These are phyloP conservation scores for Aureobasidium sp. DNA, from an alignment of 2,329 filamentous ascomycete species.

Conservation along the genomic window DNA sequence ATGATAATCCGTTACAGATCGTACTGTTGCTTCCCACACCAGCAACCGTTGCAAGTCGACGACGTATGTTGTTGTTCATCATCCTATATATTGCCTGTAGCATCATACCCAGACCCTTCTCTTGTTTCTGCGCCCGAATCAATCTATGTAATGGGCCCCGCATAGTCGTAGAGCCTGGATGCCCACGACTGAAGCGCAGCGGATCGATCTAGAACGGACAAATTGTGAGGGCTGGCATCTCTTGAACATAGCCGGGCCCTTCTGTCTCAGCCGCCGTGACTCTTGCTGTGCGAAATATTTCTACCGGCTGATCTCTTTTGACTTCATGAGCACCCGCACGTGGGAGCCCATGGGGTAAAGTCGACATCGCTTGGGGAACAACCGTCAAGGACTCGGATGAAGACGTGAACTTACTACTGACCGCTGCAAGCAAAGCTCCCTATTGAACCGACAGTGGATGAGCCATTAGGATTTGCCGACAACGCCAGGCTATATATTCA, in stretches of 20 bases:
- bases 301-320: constrained; percentile 13
- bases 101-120: not conserved
- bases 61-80: not conserved
- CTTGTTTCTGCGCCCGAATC: not conserved
- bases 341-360: constrained; percentile 11
- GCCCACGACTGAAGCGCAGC: not conserved
- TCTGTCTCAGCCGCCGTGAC: not conserved
- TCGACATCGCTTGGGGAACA: not conserved
- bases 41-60: constrained; percentile 4
- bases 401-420: not conserved
- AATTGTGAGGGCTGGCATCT: not conserved
- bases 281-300: not conserved
- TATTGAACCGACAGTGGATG: not conserved
- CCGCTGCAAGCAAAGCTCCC: not conserved
- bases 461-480: not conserved
- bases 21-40: not conserved
- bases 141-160: not conserved
- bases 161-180: not conserved
- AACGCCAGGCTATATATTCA: not conserved
- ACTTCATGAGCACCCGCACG: constrained; percentile 7
- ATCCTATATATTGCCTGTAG: constrained; percentile 11
- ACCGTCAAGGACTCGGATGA: not conserved
- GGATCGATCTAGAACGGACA: constrained; percentile 1
- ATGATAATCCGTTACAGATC: not conserved
- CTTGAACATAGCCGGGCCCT: not conserved